Conservation (phyloP, 106 monocot genomes). For the Dactylorhiza incarnata region DNA sequence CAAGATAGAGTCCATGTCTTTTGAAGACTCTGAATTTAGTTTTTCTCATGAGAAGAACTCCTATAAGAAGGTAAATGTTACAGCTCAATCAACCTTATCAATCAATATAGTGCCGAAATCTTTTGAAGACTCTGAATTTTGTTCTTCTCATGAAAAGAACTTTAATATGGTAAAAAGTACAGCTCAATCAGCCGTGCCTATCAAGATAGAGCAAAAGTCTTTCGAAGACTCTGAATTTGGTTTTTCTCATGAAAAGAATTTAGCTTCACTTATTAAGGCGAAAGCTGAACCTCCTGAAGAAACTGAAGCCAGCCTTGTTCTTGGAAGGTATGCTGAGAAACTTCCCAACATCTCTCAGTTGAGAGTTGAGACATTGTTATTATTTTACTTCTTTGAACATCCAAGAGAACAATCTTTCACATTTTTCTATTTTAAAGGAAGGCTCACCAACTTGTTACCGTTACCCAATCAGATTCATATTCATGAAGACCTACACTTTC, state of each 20-base stretch:
- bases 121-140: background rate
- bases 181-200: background rate
- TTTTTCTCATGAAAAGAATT: background rate
- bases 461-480: background rate
- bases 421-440: background rate
- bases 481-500: slow-evolving; percentile 3
- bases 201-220: slow-evolving; percentile 4
- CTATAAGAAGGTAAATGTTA: background rate
- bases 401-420: background rate
- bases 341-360: background rate
- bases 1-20: slow-evolving; percentile 3
- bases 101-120: background rate
- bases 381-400: background rate
- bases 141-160: background rate
- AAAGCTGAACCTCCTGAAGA: slow-evolving; percentile 27
- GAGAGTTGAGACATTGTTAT: background rate
- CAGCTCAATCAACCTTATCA: background rate
- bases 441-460: background rate
- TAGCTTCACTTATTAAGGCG: background rate
- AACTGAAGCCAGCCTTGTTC: background rate
- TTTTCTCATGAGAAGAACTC: background rate
- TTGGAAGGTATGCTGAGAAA: slow-evolving; percentile 3
- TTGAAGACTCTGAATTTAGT: background rate
- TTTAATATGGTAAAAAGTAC: background rate
- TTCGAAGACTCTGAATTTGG: background rate